A percentile compares a stretch with the other conserved stretches of the same genome.
These are phyloP conservation scores for Colletotrichum abscissum DNA, from an alignment of 2,329 filamentous ascomycete genomes.

Conservation along the genomic window DNA sequence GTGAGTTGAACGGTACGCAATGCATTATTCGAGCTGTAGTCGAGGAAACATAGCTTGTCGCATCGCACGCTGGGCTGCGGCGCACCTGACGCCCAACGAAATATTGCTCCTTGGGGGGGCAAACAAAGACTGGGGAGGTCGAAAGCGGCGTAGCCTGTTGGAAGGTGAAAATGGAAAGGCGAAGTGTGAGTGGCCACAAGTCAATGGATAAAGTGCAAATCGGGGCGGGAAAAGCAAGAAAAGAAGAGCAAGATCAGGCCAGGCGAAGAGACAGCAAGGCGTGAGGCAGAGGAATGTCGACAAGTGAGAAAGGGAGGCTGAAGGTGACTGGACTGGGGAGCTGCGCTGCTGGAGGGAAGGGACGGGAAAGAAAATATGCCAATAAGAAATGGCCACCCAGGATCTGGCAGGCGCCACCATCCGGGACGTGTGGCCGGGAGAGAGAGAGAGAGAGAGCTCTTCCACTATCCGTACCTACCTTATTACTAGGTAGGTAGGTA, in stretches of 20 bases:
- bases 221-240: slow-evolving; percentile 9
- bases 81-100: slow-evolving; percentile 8
- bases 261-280: neutral
- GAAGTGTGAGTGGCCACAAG: neutral
- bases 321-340: neutral
- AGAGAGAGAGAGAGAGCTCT: neutral
- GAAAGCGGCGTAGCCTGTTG: neutral
- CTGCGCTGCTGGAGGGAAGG: neutral
- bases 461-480: no score
- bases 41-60: slow-evolving; percentile 34
- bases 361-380: slow-evolving; percentile 4
- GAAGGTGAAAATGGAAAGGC: neutral
- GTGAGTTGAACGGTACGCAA: slow-evolving; percentile 2
- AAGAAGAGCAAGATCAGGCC: neutral
- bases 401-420: slow-evolving; percentile 15
- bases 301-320: neutral
- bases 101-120: neutral
- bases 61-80: slow-evolving; percentile 23
- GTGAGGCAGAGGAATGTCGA: slow-evolving; percentile 7
- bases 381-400: neutral
- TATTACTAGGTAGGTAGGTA: no score
- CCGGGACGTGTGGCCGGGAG: neutral
- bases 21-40: slow-evolving; percentile 28
- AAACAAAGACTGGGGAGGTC: neutral
- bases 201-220: neutral